phyloP scores from a whole-genome alignment of 2,329 filamentous ascomycete genomes.

The Septoria linicola region DNA sequence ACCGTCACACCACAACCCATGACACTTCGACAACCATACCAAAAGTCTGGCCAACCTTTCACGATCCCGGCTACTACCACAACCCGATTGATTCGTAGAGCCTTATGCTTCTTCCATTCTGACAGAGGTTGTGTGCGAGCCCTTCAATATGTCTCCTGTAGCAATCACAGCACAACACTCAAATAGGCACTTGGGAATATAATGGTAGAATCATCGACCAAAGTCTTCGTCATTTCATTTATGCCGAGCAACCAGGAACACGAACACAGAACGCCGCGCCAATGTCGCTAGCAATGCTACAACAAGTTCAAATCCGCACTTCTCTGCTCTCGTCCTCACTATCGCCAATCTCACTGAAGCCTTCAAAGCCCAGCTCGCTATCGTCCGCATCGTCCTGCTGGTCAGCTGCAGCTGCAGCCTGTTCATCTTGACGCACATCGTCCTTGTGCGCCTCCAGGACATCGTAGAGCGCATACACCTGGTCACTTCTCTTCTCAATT shows the following conservation, averaged over 20 bases:
- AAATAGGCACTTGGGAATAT: no score
- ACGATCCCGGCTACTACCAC: no score
- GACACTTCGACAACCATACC: no score
- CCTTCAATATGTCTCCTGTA: no score
- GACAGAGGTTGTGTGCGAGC: no score
- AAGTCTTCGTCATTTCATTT: not conserved
- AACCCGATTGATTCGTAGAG: no score
- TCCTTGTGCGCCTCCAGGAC: slow-evolving; percentile 77
- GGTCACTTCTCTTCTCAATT: slow-evolving; percentile 71
- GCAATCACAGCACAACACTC: no score
- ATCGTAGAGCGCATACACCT: slow-evolving; percentile 80
- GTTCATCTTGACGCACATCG: slow-evolving; percentile 61
- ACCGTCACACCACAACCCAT: no score
- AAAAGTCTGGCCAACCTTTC: no score
- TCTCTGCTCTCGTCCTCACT: slow-evolving; percentile 21
- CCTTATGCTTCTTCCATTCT: no score
- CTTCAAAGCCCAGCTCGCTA: slow-evolving; percentile 37
- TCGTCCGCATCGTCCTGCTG: slow-evolving; percentile 33
- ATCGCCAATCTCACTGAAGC: slow-evolving; percentile 32
- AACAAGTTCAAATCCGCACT: not conserved
- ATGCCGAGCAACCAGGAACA: not conserved
- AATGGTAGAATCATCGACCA: no score
- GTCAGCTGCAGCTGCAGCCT: slow-evolving; percentile 57
- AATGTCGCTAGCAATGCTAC: slow-evolving; percentile 1
- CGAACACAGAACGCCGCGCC: not conserved